A percentile compares a stretch with the other conserved stretches of the same genome.
These are phyloP conservation scores for Cordia subcordata DNA, from an alignment of 257 asterid genomes.

Conservation along the genomic window DNA sequence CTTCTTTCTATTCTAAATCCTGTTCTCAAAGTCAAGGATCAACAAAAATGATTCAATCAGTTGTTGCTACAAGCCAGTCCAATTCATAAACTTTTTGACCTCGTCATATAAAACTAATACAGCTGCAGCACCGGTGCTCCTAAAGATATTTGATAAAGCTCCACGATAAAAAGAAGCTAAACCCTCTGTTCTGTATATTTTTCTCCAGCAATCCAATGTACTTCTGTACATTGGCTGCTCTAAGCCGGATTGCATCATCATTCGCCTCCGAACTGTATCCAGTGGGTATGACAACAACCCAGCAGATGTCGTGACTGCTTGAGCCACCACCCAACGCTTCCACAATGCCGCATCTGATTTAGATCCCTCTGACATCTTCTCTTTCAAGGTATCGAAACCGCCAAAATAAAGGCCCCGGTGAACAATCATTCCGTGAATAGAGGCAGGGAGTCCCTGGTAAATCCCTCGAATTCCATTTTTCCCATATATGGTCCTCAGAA, in stretches of 20 bases:
- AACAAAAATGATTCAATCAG: constrained; percentile 5
- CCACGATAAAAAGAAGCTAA: constrained; percentile 82
- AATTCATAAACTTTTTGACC: constrained; percentile 79
- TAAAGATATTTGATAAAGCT: constrained; percentile 80
- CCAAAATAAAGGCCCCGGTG: constrained; percentile 93
- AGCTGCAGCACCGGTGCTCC: constrained; percentile 96
- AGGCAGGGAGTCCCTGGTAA: constrained; percentile 87
- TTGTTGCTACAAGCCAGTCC: constrained; percentile 62
- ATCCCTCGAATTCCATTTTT: constrained; percentile 78
- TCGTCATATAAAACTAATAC: constrained; percentile 93
- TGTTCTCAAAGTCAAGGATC: constrained; percentile 6
- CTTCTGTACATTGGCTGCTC: constrained; percentile 63
- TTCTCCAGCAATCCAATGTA: constrained; percentile 80
- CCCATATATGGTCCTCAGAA: constrained; percentile 45
- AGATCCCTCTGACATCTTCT: constrained; percentile 47
- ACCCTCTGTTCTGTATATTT: constrained; percentile 68
- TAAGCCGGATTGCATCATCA: constrained; percentile 97
- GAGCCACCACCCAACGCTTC: constrained; percentile 94
- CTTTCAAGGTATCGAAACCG: constrained; percentile 79
- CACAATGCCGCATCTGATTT: constrained; percentile 57
- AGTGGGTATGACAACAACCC: constrained; percentile 85
- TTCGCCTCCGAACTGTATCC: constrained; percentile 90
- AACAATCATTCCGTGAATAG: constrained; percentile 86
- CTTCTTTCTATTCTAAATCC: constrained; percentile 15
- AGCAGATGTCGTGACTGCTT: constrained; percentile 86